These are phyloP conservation scores for Phytopythium vexans DNA, from an alignment of 352 stramenopile genomes.

Conservation along the genomic window DNA sequence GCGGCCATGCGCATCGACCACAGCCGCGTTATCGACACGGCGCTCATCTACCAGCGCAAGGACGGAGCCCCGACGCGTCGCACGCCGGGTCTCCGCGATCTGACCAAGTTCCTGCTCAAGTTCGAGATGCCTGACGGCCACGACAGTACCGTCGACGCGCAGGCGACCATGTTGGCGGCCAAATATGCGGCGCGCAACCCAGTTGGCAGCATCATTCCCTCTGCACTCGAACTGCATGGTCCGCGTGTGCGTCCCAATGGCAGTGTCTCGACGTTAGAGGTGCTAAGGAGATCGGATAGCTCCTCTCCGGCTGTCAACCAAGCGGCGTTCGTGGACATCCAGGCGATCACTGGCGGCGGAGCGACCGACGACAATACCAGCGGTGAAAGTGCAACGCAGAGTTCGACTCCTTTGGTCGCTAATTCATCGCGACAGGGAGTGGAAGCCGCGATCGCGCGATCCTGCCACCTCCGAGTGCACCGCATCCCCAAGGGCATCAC, in stretches of 20 bases:
- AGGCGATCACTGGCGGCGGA: slow-evolving; percentile 11
- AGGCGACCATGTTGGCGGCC: slow-evolving; percentile 83
- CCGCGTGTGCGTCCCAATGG: slow-evolving; percentile 12
- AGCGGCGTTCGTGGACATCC: slow-evolving; percentile 30
- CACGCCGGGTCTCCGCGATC: slow-evolving; percentile 65
- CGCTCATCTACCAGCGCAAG: slow-evolving; percentile 74
- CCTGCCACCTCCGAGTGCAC: slow-evolving; percentile 68
- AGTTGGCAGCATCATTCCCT: slow-evolving; percentile 65
- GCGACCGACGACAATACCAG: not conserved
- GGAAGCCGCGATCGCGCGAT: slow-evolving; percentile 45
- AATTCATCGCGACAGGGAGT: not conserved
- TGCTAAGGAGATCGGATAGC: too few species aligned
- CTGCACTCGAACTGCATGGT: slow-evolving; percentile 56
- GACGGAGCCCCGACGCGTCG: slow-evolving; percentile 21
- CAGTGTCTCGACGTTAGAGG: too few species aligned
- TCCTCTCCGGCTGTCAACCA: slow-evolving; percentile 13
- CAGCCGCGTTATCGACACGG: slow-evolving; percentile 77
- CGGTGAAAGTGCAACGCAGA: not conserved
- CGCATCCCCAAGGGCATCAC: slow-evolving; percentile 65
- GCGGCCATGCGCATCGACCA: slow-evolving; percentile 74
- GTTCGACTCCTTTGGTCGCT: not conserved
- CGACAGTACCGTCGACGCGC: slow-evolving; percentile 83
- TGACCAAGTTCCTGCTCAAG: slow-evolving; percentile 77
- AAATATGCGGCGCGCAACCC: slow-evolving; percentile 67
- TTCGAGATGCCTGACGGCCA: slow-evolving; percentile 86